Evolutionary conservation across 495 filamentous ascomycete genomes (phyloP), one percentile per base, ranked within the genome.

Genomic region (Xylaria intraflava): DNA sequence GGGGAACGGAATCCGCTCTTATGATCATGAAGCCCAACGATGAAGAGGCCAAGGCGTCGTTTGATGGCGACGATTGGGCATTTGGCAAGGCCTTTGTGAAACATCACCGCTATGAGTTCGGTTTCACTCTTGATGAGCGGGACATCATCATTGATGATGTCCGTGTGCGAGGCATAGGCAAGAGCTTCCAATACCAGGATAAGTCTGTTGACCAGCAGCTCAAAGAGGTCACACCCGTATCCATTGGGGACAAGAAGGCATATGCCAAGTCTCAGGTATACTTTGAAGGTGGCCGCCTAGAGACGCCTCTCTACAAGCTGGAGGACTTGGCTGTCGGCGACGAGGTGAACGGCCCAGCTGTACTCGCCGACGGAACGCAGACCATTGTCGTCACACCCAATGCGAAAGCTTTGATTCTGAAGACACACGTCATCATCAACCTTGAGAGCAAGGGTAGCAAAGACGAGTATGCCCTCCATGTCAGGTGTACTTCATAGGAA

Each of bases 101-200:
- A 59, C 86, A 94, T 48, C 92, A 98, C 62, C 82, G 90, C 31
- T 91, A 92, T 60, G 93, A 96, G 62, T 98, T 96, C 66, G 92
- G 90, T 0, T 96, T 98, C 62, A 92, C 89, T 1, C 73, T 95
- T 2, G 88, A 90, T 20, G 86, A 90, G 41, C 77, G 92, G 44
- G 88, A 96, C 59, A 90, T 96, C 38, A 87, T 97, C 46, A 81
- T 97, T 22, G 93, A 97, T 52, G 92, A 96, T 68, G 85, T 96
- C 10, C 83, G 93, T 17, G 89, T 91, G 7, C 75, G 92, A 49
- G 90, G 90, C 11, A 94, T 96, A 56, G 89, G 82, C 33, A 91
- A 88, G 68, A 95, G 87, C 53, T 91, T 89, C 68, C 79, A 85
- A 51, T 83, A 81, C 23, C 72, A 86, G 19, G 86, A 89, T 36